Conservation (phyloP, 352 stramenopile species). For the Phytopythium cucurbitacearum region DNA sequence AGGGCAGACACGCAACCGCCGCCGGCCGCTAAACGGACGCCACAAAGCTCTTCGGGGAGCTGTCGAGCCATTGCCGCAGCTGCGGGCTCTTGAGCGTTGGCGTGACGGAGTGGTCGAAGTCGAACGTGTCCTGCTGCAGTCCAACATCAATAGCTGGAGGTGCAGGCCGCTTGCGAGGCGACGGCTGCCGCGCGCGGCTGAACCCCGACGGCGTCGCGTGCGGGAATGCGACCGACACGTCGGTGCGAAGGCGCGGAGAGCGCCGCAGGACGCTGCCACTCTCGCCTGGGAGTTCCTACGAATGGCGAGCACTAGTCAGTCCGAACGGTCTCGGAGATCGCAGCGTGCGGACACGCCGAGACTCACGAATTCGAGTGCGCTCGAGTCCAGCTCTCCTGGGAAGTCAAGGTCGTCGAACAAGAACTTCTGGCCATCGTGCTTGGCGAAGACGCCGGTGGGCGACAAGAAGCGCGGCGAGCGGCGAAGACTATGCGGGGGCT, state of each 20-base stretch:
- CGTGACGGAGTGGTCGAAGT: constrained; percentile 83
- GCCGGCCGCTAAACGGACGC: constrained; percentile 54
- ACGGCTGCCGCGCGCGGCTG: constrained; percentile 38
- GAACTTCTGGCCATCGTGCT: constrained; percentile 74
- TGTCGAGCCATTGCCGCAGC: constrained; percentile 77
- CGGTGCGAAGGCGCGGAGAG: constrained; percentile 72
- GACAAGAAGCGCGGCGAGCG: constrained; percentile 76
- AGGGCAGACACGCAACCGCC: too few species aligned
- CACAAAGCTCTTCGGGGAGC: constrained; percentile 78
- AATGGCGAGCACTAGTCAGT: constrained; percentile 6
- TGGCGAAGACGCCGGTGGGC: constrained; percentile 50
- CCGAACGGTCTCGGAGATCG: neutral
- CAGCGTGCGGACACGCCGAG: neutral
- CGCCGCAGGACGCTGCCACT: constrained; percentile 55
- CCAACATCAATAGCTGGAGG: constrained; percentile 76
- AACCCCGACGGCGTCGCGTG: constrained; percentile 46
- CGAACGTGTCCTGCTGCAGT: constrained; percentile 77
- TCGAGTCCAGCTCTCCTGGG: constrained; percentile 65
- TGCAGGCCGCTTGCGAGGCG: constrained; percentile 68
- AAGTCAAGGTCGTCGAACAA: constrained; percentile 85
- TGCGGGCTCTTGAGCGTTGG: constrained; percentile 86
- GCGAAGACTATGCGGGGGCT: constrained; percentile 63
- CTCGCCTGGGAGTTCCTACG: constrained; percentile 70
- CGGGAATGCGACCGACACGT: constrained; percentile 83
- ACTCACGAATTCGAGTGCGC: constrained; percentile 73